These are phyloP conservation scores for Drechmeria coniospora DNA, from an alignment of 2,329 filamentous ascomycete genomes.

Conservation along the genomic window DNA sequence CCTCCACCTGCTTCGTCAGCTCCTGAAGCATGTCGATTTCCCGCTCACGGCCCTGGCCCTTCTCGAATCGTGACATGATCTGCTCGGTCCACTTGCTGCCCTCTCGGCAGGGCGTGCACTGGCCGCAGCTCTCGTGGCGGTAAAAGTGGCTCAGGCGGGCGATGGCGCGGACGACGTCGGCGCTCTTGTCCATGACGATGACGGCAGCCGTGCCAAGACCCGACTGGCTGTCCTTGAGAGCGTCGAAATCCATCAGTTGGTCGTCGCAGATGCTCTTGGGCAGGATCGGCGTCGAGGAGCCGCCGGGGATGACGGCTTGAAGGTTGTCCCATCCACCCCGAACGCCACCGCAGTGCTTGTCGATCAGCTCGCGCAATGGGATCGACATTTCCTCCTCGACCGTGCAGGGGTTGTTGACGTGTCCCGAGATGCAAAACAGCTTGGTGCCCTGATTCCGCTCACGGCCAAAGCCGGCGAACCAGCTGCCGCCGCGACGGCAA, in stretches of 20 bases:
- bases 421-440: constrained; percentile 94
- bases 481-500: constrained; percentile 75
- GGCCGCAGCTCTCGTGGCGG: constrained; percentile 93
- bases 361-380: constrained; percentile 85
- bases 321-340: constrained; percentile 97
- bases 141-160: constrained; percentile 91
- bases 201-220: constrained; percentile 95
- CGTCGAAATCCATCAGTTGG: constrained; percentile 98
- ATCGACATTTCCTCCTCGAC: constrained; percentile 99
- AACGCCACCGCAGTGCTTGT: constrained; percentile 95
- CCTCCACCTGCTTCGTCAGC: constrained; percentile 97
- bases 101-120: constrained; percentile 98
- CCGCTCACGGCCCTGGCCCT: constrained; percentile 70
- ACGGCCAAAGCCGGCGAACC: constrained; percentile 89
- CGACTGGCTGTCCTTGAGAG: constrained; percentile 91
- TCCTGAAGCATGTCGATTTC: constrained; percentile 99
- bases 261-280: constrained; percentile 83
- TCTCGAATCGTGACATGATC: constrained; percentile 95
- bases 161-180: constrained; percentile 90
- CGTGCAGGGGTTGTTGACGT: constrained; percentile 96
- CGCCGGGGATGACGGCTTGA: constrained; percentile 85
- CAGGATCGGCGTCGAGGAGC: constrained; percentile 89
- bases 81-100: constrained; percentile 98
- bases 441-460: constrained; percentile 96
- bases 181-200: constrained; percentile 98